Evolutionary conservation across 768 basidiomycete genomes (phyloP).

Genomic region (Boletus eberwhitei): DNA sequence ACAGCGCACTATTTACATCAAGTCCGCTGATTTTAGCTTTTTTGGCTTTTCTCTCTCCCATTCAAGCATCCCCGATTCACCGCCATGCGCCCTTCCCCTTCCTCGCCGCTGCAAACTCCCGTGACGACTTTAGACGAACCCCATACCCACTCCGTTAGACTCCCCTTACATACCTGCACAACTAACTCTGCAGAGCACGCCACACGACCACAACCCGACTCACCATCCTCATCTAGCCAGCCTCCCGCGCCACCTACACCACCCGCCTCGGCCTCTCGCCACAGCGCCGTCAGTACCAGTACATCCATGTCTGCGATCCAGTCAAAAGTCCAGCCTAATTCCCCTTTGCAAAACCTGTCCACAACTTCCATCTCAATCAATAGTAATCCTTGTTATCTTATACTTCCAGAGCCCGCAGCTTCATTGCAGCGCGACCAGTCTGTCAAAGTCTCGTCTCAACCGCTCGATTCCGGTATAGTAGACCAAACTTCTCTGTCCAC

Average conservation of each 20-base stretch:
- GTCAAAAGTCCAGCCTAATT: conserved; percentile 20
- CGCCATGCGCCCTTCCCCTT: conserved; percentile 25
- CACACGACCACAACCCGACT: conserved; percentile 5
- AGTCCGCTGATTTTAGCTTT: conserved; percentile 8
- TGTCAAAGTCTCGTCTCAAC: conserved; percentile 9
- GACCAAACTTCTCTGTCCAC: conserved; percentile 2
- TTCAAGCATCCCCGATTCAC: conserved; percentile 24
- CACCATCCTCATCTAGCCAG: conserved; percentile 13
- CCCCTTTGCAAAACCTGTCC: conserved; percentile 11
- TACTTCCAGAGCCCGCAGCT: conserved; percentile 8
- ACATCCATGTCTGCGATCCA: conserved; percentile 19
- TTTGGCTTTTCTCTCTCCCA: conserved; percentile 10
- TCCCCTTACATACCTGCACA: not conserved
- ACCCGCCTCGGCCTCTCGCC: conserved; percentile 6
- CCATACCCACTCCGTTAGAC: conserved; percentile 7
- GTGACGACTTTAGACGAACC: conserved; percentile 17
- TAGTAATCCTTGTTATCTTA: conserved; percentile 22
- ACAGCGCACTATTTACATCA: conserved; percentile 24
- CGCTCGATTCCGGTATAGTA: conserved; percentile 13
- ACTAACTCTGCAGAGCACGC: conserved; percentile 4
- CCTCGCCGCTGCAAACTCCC: conserved; percentile 25
- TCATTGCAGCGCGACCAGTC: conserved; percentile 4
- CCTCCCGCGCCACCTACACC: conserved; percentile 22
- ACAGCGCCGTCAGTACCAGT: conserved; percentile 9
- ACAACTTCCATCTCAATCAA: conserved; percentile 11